Evolutionary conservation across 148 eudicot genomes (phyloP), one percentile per base, ranked within the genome.

Genomic region (Polygonum maritimum): DNA sequence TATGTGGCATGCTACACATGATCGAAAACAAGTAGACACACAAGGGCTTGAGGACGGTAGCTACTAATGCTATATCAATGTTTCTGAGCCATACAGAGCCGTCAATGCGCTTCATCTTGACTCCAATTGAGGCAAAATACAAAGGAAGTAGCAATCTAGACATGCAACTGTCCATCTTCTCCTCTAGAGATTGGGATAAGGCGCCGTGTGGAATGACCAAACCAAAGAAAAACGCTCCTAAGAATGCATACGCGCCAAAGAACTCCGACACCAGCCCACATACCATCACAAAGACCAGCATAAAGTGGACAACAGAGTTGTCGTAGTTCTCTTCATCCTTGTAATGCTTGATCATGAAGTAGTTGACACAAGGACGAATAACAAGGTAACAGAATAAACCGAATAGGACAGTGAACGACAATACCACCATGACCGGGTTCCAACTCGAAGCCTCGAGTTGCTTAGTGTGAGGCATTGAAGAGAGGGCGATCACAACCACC

Each of bases 121-220:
- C 72, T 40, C 89, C 88, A 14, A 82, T 73, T 12, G 79, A 76
- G 15, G 74, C 83, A 75, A 80, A 87, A 71, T 84, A 90, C 1
- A 84, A 81, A 0, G 95, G 95, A 90, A 90, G 80, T 57, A 90
- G 36, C 48, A 88, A 69, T 21, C 85, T 84, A 65, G 77, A 12
- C 4, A 88, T 78, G 69, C 87, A 90, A 26, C 84, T 89, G 21
- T 87, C 92, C 69, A 87, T 77, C 86, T 80, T 90, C 7, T 88
- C 87, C 2, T 83, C 76, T 15, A 87, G 3, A 0, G 80, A 75
- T 15, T 75, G 67, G 1, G 87, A 57, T 19, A 90, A 80, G 1
- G 62, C 75, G 2, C 89, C 90, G 16, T 65, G 76, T 0, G 95
- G 95, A 19, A 90, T 49, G 15, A 76, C 26, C 21, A 86, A 78